A percentile compares a stretch with the other conserved stretches of the same genome.
Evolutionary conservation across 2,329 filamentous ascomycete genomes (phyloP).

Genomic region (Xylaria sp.): DNA sequence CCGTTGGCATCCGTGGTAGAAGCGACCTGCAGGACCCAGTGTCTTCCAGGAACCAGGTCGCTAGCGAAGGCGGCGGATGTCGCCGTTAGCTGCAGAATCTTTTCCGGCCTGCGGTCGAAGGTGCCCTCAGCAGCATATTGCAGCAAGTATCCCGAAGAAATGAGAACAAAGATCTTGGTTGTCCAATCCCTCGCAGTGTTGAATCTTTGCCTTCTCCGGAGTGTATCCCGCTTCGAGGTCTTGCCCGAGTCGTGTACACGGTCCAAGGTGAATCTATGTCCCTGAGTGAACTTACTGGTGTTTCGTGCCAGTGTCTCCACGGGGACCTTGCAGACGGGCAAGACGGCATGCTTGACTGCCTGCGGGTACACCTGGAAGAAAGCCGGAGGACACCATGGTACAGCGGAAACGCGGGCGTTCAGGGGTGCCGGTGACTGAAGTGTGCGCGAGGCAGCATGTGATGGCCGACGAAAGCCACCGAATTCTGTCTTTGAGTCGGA

Average conservation of each 20-base stretch:
- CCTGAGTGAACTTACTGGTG: slow-evolving; percentile 38
- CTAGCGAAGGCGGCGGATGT: slow-evolving; percentile 75
- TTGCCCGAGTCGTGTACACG: slow-evolving; percentile 25
- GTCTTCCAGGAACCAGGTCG: slow-evolving; percentile 71
- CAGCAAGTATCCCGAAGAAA: slow-evolving; percentile 65
- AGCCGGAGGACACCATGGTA: slow-evolving; percentile 62
- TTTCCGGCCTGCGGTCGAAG: slow-evolving; percentile 69
- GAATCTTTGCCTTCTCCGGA: slow-evolving; percentile 44
- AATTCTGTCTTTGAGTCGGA: slow-evolving; percentile 15
- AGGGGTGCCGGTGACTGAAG: slow-evolving; percentile 11
- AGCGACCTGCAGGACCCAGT: slow-evolving; percentile 74
- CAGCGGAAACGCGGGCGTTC: slow-evolving; percentile 10
- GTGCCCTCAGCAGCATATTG: slow-evolving; percentile 68
- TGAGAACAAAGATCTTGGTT: slow-evolving; percentile 66
- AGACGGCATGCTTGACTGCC: slow-evolving; percentile 66
- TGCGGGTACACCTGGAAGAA: slow-evolving; percentile 86
- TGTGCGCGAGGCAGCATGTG: slow-evolving; percentile 13
- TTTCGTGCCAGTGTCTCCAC: slow-evolving; percentile 64
- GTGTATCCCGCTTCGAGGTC: slow-evolving; percentile 37
- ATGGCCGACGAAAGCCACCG: slow-evolving; percentile 10
- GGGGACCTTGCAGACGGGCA: slow-evolving; percentile 62
- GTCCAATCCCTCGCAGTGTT: slow-evolving; percentile 55
- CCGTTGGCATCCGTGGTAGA: slow-evolving; percentile 59
- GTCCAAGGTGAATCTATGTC: slow-evolving; percentile 27
- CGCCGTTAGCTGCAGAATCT: slow-evolving; percentile 64